Evolutionary conservation across 768 basidiomycete species (phyloP), one percentile per base, ranked within the genome.

Genomic region (Pleurotus djamor): DNA sequence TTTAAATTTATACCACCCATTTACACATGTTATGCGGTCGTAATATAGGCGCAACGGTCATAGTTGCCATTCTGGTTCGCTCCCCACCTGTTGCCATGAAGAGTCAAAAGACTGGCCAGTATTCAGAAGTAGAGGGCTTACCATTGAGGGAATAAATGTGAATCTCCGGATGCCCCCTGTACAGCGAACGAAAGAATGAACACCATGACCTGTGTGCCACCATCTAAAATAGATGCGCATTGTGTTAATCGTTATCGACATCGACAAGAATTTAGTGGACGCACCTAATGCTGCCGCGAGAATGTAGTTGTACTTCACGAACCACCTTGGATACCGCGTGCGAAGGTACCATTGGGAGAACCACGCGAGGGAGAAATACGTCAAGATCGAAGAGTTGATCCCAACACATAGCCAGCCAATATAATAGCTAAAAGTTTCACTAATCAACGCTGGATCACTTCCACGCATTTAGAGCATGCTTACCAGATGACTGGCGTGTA

Each of bases 141-240:
- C 84, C 82, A 84, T 62, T 71, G 67, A 8, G 83, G 80, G 74
- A 84, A 84, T 21, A 77, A 65, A 62, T 83, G 78, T 0, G 80
- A 66, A 12, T 69, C 67, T 2, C 83, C 82, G 10, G 76, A 74
- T 3, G 79, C 83, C 17, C 84, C 84, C 58, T 79, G 79, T 3
- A 85, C 81, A 0, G 81, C 64, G 71, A 83, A 67, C 1, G 83
- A 82, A 7, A 79, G 71, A 16, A 84, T 72, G 68, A 82, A 82
- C 35, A 81, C 75, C 83, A 85, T 85, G 14, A 84, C 81, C 67
- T 83, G 75, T 4, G 57, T 58, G n/a, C 57, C 57, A 16, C 57
- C 57, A 17, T 58, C 57, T 48, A 16, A 9, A 38, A 35, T 21
- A 8, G 17, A 14, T 21, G 32, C 6, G 4, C 21, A 13, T 13